These are phyloP conservation scores for Cutaneotrichosporon sp. DNA, from an alignment of 1,284 basidiomycete genomes.

Conservation along the genomic window DNA sequence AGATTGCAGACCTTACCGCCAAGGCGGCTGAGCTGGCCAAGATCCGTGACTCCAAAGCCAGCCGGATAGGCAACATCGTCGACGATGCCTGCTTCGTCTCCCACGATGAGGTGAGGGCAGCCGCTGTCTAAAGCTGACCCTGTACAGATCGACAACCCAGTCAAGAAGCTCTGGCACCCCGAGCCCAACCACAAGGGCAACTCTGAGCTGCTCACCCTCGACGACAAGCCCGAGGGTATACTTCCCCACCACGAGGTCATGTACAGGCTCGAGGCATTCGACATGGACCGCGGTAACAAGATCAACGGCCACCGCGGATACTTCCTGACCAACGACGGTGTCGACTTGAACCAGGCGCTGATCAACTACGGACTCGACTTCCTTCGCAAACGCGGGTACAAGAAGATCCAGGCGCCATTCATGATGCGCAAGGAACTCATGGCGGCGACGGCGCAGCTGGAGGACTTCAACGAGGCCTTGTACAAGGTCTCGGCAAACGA, in stretches of 20 bases:
- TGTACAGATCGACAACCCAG: conserved; percentile 82
- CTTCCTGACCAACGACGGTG: conserved; percentile 90
- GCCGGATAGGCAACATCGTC: conserved; percentile 86
- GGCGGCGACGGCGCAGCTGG: conserved; percentile 94
- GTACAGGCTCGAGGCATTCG: conserved; percentile 86
- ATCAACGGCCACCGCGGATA: conserved; percentile 93
- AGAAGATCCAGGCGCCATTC: conserved; percentile 95
- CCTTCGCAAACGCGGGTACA: conserved; percentile 73
- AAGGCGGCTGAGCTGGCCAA: conserved; percentile 66
- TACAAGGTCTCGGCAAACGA: conserved; percentile 72
- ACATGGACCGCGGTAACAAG: conserved; percentile 91
- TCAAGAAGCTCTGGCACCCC: conserved; percentile 80
- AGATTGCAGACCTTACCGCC: conserved; percentile 60
- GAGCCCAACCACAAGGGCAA: conserved; percentile 60
- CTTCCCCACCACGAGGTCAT: conserved; percentile 96
- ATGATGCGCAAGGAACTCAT: conserved; percentile 98
- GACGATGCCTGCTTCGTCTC: conserved; percentile 81
- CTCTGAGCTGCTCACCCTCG: conserved; percentile 50
- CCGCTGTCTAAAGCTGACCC: not conserved
- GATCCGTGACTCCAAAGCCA: conserved; percentile 71
- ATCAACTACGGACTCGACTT: conserved; percentile 95
- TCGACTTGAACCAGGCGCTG: conserved; percentile 95
- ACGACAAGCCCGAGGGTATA: conserved; percentile 63
- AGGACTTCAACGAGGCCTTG: conserved; percentile 96
- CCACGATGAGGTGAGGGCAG: conserved; percentile 67